These are phyloP conservation scores for Rhynchosporium secalis DNA, from an alignment of 2,329 filamentous ascomycete genomes.

Conservation along the genomic window DNA sequence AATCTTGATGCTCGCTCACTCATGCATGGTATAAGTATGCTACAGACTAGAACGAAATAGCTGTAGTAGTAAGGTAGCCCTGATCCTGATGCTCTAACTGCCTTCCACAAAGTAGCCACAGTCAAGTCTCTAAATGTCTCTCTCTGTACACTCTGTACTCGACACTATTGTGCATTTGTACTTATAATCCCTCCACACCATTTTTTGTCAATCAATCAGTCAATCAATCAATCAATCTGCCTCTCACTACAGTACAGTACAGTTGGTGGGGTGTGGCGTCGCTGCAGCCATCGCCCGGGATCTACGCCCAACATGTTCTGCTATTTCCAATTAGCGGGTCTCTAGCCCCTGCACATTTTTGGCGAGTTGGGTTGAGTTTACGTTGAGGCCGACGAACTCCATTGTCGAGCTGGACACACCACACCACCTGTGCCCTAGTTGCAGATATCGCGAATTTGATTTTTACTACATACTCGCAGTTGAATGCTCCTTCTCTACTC, in stretches of 20 bases:
- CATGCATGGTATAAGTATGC: too few species aligned
- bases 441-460: conserved; percentile 27
- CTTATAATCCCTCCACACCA: too few species aligned
- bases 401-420: not conserved
- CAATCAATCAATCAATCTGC: not conserved
- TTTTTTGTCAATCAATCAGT: too few species aligned
- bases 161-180: too few species aligned
- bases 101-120: too few species aligned
- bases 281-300: conserved; percentile 17
- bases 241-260: not conserved
- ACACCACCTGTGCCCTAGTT: conserved; percentile 10
- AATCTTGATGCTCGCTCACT: too few species aligned
- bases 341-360: conserved; percentile 13
- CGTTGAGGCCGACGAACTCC: conserved; percentile 23
- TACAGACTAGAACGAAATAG: too few species aligned
- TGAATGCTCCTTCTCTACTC: conserved; percentile 4
- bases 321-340: conserved; percentile 14
- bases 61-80: too few species aligned
- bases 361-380: conserved; percentile 24
- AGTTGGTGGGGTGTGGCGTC: conserved; percentile 11
- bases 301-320: conserved; percentile 24
- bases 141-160: not conserved
- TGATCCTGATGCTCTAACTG: too few species aligned
- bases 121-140: not conserved
- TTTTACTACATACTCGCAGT: conserved; percentile 5